Evolutionary conservation across 495 filamentous ascomycete species (phyloP).

Genomic region (Hypoxylon subgilvum): DNA sequence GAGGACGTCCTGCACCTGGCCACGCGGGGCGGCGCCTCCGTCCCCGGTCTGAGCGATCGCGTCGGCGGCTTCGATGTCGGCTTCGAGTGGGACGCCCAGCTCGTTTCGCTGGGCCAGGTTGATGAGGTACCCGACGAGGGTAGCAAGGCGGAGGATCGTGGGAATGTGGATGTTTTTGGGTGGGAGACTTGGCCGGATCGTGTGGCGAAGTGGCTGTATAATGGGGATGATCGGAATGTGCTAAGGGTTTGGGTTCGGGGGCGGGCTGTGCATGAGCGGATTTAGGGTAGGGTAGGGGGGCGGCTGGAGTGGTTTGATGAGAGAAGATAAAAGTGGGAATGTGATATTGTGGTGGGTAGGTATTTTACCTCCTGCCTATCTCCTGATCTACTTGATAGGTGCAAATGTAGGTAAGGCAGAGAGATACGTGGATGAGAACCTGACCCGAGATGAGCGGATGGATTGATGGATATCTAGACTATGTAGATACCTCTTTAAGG

Average conservation of each 20-base stretch:
- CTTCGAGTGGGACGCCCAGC: conserved; percentile 89
- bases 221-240: conserved; percentile 84
- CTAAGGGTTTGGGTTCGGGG: conserved; percentile 81
- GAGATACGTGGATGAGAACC: background rate
- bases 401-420: background rate
- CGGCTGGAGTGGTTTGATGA: background rate
- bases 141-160: conserved; percentile 38
- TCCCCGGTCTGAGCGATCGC: conserved; percentile 69
- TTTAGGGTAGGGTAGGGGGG: background rate
- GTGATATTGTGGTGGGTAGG: background rate
- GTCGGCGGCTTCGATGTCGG: conserved; percentile 82
- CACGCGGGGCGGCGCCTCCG: conserved; percentile 78
- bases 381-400: background rate
- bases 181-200: conserved; percentile 78
- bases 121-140: conserved; percentile 38
- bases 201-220: conserved; percentile 88
- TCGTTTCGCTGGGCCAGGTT: conserved; percentile 65
- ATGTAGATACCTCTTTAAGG: too few relatives aligned
- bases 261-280: conserved; percentile 69
- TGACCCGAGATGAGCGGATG: background rate
- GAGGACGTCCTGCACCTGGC: conserved; percentile 88
- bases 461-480: background rate
- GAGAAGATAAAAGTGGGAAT: background rate
- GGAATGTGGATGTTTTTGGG: conserved; percentile 83
- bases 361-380: background rate